These are phyloP conservation scores for Colletotrichum costaricense DNA, from an alignment of 2,329 filamentous ascomycete species.

Conservation along the genomic window DNA sequence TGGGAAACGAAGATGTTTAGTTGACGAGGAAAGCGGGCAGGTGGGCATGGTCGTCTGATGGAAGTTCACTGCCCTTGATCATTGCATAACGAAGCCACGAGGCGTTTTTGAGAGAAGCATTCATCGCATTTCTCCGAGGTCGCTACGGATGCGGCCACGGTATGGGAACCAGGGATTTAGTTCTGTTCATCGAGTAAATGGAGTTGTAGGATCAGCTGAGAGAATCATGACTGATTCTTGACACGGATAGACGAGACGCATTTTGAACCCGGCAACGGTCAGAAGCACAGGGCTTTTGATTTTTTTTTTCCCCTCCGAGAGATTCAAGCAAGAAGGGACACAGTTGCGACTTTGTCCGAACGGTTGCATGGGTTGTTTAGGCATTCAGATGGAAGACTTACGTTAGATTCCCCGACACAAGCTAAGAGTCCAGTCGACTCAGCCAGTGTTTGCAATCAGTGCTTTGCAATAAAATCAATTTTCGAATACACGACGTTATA, in stretches of 20 bases:
- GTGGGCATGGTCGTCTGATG: constrained; percentile 34
- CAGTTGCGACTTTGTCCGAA: not conserved
- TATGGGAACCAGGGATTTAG: not conserved
- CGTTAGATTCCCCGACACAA: not conserved
- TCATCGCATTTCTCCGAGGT: constrained; percentile 3
- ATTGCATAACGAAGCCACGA: constrained; percentile 35
- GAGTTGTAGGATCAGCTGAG: constrained; percentile 18
- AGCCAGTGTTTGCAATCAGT: not conserved
- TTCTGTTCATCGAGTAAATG: constrained; percentile 12
- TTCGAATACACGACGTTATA: not conserved
- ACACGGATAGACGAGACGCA: constrained; percentile 17
- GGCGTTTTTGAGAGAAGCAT: constrained; percentile 26
- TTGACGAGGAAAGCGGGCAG: constrained; percentile 36
- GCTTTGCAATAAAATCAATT: not conserved
- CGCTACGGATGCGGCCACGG: not conserved
- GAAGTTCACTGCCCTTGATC: constrained; percentile 24
- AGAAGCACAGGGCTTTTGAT: not conserved
- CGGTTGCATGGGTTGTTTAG: not conserved
- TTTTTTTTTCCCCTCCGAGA: not conserved
- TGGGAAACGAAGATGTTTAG: constrained; percentile 50
- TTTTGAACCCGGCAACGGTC: constrained; percentile 5
- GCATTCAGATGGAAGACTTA: not conserved
- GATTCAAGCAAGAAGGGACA: not conserved
- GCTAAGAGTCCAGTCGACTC: not conserved
- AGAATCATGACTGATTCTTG: constrained; percentile 7